phyloP scores from a whole-genome alignment of 225 moss, liverwort and hornwort genomes.

The Lunularia cruciata region DNA sequence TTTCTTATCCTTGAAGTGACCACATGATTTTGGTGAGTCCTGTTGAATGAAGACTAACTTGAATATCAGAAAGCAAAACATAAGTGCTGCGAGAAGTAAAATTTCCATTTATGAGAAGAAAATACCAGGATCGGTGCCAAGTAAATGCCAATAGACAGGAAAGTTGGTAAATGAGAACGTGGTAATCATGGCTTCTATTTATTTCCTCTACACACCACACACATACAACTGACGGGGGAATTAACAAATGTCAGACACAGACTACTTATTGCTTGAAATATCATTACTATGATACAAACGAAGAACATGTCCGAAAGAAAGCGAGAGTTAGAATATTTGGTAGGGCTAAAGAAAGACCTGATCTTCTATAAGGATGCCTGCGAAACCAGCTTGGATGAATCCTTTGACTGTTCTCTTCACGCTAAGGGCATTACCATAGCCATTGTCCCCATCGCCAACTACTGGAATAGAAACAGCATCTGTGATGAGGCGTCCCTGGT shows the following conservation, averaged over 20 bases:
- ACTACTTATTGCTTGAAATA: too few relatives aligned
- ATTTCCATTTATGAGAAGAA: too few relatives aligned
- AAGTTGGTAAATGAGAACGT: too few relatives aligned
- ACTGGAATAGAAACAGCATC: constrained; percentile 85
- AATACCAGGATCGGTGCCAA: too few relatives aligned
- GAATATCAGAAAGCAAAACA: constrained; percentile 33
- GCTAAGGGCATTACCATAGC: constrained; percentile 88
- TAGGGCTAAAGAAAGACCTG: constrained; percentile 53
- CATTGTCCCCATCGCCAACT: constrained; percentile 95
- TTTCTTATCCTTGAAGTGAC: constrained; percentile 75
- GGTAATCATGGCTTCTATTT: too few relatives aligned
- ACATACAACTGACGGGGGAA: too few relatives aligned
- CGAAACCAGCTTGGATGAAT: constrained; percentile 90
- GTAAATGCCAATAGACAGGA: too few relatives aligned
- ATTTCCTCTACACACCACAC: too few relatives aligned
- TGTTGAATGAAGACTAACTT: constrained; percentile 35
- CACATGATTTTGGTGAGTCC: constrained; percentile 98
- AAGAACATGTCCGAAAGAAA: background rate
- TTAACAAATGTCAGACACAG: too few relatives aligned
- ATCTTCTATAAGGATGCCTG: constrained; percentile 94
- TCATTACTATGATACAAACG: constrained; percentile 24
- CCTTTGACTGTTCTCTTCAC: constrained; percentile 93
- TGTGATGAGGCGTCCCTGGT: constrained; percentile 82
- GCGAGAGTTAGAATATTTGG: background rate
- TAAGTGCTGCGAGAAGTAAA: background rate